phyloP scores from a whole-genome alignment of 2,329 filamentous ascomycete species.

The Ophiostoma sp. region DNA sequence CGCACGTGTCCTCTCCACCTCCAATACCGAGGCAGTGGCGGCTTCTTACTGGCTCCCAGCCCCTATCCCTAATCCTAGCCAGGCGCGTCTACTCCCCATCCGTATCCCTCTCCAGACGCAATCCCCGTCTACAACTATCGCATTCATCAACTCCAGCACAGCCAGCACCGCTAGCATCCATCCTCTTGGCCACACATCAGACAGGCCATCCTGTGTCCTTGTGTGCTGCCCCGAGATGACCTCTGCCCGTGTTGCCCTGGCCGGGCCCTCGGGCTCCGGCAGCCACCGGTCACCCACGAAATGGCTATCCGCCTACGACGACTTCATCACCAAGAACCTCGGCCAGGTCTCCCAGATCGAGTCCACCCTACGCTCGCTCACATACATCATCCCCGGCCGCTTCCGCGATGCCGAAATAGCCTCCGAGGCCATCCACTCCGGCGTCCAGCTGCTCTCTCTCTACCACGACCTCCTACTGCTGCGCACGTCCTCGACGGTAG shows the following conservation, averaged over 20 bases:
- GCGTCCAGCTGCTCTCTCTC: conserved; percentile 81
- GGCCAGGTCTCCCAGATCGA: conserved; percentile 93
- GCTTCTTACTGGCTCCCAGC: not conserved
- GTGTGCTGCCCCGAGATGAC: conserved; percentile 11
- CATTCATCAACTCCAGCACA: not conserved
- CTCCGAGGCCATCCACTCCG: conserved; percentile 84
- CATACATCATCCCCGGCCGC: conserved; percentile 90
- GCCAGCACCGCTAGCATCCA: not conserved
- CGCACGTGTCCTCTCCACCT: conserved; percentile 1
- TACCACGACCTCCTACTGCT: conserved; percentile 88
- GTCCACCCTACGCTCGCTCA: conserved; percentile 82
- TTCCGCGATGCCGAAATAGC: conserved; percentile 91
- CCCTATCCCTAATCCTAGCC: conserved; percentile 5
- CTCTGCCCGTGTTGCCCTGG: not conserved
- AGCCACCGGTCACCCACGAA: conserved; percentile 46
- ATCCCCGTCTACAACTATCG: not conserved
- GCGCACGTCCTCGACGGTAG: conserved; percentile 31
- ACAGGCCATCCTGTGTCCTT: not conserved
- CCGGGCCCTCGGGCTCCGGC: conserved; percentile 6
- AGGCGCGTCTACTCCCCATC: conserved; percentile 1
- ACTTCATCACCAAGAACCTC: conserved; percentile 93
- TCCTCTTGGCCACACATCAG: not conserved
- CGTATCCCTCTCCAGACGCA: not conserved
- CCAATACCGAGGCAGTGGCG: conserved; percentile 1
- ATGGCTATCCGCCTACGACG: conserved; percentile 68